Conservation (phyloP, 1,284 basidiomycete genomes). For the Leccinum griseonigrum region DNA sequence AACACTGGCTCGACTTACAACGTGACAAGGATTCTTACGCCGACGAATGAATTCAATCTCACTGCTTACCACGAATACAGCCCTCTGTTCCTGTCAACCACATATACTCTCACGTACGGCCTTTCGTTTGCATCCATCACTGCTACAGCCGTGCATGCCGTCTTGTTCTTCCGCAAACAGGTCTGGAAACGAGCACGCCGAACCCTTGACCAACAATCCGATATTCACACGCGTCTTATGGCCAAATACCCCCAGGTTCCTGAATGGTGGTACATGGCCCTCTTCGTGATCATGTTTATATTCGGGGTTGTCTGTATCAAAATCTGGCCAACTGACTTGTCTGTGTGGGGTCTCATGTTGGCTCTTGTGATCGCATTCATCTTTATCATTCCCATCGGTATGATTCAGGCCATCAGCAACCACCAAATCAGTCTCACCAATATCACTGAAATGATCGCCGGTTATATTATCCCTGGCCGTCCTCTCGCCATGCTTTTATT, state of each 20-base stretch:
- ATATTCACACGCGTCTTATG: constrained; percentile 76
- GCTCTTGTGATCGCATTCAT: constrained; percentile 41
- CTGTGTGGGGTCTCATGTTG: constrained; percentile 52
- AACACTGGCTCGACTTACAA: constrained; percentile 70
- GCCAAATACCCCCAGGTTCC: constrained; percentile 67
- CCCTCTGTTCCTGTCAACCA: constrained; percentile 77
- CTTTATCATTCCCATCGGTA: constrained; percentile 56
- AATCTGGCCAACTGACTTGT: constrained; percentile 57
- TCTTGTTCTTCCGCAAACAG: constrained; percentile 67
- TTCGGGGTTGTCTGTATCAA: constrained; percentile 58
- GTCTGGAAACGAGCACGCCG: constrained; percentile 55
- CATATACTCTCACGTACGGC: constrained; percentile 69
- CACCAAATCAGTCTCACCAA: constrained; percentile 49
- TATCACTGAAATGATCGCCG: constrained; percentile 47
- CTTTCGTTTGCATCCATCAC: constrained; percentile 69
- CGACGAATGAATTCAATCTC: constrained; percentile 55
- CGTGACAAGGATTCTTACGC: constrained; percentile 59
- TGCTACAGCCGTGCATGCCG: constrained; percentile 65
- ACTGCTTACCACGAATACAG: constrained; percentile 76
- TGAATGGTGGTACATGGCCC: constrained; percentile 65
- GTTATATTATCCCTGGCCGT: constrained; percentile 41
- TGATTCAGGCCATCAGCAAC: constrained; percentile 35
- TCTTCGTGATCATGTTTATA: constrained; percentile 50
- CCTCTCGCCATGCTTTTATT: constrained; percentile 49
- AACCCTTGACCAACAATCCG: constrained; percentile 60